Evolutionary conservation across 2,329 filamentous ascomycete genomes (phyloP).

Genomic region (Colletotrichum truncatum): DNA sequence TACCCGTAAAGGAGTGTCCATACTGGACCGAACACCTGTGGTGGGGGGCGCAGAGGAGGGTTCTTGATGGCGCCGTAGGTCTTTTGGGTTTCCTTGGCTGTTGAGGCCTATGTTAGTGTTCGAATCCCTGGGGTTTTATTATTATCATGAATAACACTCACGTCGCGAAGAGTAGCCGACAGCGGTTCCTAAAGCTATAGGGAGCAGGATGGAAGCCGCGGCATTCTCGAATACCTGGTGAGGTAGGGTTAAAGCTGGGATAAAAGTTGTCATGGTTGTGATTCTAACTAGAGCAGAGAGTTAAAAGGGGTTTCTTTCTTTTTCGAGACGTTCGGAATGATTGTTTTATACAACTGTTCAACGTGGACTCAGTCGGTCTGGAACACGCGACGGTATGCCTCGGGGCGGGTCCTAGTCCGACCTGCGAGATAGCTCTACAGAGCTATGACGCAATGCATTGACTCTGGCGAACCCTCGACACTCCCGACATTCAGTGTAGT

Average conservation of each 20-base stretch:
- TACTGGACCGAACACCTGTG: conserved; percentile 69
- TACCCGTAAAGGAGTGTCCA: conserved; percentile 74
- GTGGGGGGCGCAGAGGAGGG: conserved; percentile 69
- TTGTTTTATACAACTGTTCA: neutral
- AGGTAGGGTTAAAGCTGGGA: conserved; percentile 82
- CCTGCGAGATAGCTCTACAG: conserved; percentile 19
- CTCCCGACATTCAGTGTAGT: neutral
- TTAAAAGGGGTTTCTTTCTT: neutral
- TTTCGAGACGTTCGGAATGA: neutral
- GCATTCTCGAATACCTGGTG: conserved; percentile 75
- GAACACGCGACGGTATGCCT: conserved; percentile 25
- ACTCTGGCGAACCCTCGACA: neutral
- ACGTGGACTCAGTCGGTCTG: neutral
- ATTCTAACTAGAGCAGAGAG: neutral
- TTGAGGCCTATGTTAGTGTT: neutral
- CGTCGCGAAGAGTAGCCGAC: conserved; percentile 75
- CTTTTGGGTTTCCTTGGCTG: conserved; percentile 66
- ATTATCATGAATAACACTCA: conserved; percentile 52
- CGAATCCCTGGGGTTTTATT: too few species aligned
- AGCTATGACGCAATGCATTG: conserved; percentile 28
- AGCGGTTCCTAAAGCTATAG: conserved; percentile 76
- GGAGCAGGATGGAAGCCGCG: conserved; percentile 78
- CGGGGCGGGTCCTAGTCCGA: conserved; percentile 28
- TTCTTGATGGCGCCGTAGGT: conserved; percentile 75
- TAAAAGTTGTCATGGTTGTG: conserved; percentile 77